A percentile compares a stretch with the other conserved stretches of the same genome.
Evolutionary conservation across 495 filamentous ascomycete species (phyloP).

Genomic region (Aspergillus indologenus): DNA sequence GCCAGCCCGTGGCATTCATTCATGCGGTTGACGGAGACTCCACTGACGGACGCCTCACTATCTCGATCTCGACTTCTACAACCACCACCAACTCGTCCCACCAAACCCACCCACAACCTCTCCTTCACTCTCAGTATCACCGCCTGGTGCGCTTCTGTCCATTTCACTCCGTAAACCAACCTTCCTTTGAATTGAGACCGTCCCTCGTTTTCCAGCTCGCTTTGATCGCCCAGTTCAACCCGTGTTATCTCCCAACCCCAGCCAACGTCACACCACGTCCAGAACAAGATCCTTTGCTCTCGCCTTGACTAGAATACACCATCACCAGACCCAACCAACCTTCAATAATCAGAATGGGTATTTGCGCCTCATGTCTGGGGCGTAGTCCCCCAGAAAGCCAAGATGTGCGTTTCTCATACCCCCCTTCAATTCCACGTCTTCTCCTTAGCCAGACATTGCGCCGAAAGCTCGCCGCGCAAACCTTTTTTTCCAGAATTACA

Average conservation of each 20-base stretch:
- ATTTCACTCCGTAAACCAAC: neutral
- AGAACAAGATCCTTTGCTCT: conserved; percentile 2
- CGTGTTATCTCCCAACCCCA: neutral
- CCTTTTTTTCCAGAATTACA: too few species aligned
- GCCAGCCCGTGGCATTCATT: neutral
- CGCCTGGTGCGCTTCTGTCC: conserved; percentile 2
- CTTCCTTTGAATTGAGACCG: neutral
- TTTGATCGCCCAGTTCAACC: neutral
- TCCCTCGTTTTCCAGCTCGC: neutral
- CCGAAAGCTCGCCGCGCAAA: neutral
- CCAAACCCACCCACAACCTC: neutral
- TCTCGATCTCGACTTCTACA: neutral
- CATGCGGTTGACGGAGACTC: too few species aligned
- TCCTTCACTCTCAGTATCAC: conserved; percentile 2
- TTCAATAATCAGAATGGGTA: conserved; percentile 40
- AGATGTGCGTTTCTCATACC: conserved; percentile 37
- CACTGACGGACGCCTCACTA: neutral
- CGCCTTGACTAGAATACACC: conserved; percentile 23
- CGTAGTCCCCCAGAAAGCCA: conserved; percentile 39
- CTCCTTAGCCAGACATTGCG: neutral
- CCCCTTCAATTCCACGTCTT: conserved; percentile 2
- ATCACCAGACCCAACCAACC: conserved; percentile 25
- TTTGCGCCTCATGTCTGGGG: conserved; percentile 52
- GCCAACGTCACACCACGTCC: neutral
- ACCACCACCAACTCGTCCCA: neutral